Evolutionary conservation across 2,329 filamentous ascomycete genomes (phyloP).

Genomic region (Botrytis squamosa): DNA sequence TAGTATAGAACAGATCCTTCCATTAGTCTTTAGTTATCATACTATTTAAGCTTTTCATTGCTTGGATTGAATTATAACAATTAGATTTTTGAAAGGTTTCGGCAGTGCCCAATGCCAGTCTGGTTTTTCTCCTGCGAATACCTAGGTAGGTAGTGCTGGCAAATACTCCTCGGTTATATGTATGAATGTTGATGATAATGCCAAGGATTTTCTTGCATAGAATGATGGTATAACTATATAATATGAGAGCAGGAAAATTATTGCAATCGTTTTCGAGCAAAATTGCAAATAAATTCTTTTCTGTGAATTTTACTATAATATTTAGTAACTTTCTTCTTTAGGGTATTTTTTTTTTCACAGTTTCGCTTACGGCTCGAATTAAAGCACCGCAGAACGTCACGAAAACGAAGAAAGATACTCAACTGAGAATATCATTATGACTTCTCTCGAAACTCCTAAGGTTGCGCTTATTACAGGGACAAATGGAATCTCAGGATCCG

Average conservation of each 20-base stretch:
- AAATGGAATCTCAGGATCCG: slow-evolving; percentile 14
- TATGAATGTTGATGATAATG: not conserved
- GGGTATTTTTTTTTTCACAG: not conserved
- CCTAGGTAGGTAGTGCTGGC: no score
- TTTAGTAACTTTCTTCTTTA: not conserved
- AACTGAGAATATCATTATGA: not conserved
- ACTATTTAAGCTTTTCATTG: no score
- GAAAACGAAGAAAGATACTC: not conserved
- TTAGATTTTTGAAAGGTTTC: no score
- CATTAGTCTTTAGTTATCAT: no score
- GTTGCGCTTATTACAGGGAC: slow-evolving; percentile 14
- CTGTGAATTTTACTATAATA: not conserved
- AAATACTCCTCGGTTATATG: not conserved
- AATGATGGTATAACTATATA: not conserved
- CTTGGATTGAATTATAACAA: no score
- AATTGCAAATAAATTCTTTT: not conserved
- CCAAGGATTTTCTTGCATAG: not conserved
- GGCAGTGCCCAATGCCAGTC: no score
- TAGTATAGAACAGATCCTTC: no score
- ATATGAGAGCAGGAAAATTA: not conserved
- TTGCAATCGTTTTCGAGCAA: not conserved
- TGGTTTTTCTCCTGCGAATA: no score
- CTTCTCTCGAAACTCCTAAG: not conserved
- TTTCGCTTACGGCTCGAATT: not conserved
- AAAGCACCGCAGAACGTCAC: not conserved